Evolutionary conservation across 495 filamentous ascomycete genomes (phyloP).

Genomic region (Daldinia concentrica): DNA sequence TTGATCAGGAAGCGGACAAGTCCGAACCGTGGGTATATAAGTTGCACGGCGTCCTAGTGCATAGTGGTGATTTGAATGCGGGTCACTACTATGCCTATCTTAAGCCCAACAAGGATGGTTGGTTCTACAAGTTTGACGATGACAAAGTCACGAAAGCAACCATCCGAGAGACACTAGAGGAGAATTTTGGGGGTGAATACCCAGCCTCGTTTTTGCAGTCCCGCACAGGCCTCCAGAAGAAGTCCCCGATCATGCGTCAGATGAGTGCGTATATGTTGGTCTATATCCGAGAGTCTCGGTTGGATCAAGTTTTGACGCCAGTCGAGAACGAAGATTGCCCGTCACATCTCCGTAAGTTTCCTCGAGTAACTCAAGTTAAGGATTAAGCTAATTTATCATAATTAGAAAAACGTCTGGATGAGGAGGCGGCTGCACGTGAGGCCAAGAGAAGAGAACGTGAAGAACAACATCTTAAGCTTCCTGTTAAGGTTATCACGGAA

Average conservation of each 20-base stretch:
- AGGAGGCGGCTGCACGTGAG: slow-evolving; percentile 80
- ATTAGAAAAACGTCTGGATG: slow-evolving; percentile 73
- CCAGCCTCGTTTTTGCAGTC: slow-evolving; percentile 60
- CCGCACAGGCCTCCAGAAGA: slow-evolving; percentile 52
- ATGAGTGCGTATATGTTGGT: slow-evolving; percentile 97
- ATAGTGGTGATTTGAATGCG: slow-evolving; percentile 95
- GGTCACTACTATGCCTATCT: slow-evolving; percentile 99
- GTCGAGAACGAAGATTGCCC: slow-evolving; percentile 81
- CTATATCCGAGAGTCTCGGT: slow-evolving; percentile 86
- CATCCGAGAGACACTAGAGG: slow-evolving; percentile 89
- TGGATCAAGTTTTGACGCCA: slow-evolving; percentile 80
- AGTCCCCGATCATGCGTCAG: slow-evolving; percentile 61
- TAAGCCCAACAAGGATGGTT: slow-evolving; percentile 88
- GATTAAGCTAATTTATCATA: slow-evolving; percentile 44
- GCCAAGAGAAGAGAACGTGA: slow-evolving; percentile 84
- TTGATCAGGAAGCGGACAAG: slow-evolving; percentile 84
- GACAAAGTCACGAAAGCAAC: slow-evolving; percentile 94
- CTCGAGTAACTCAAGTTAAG: background rate
- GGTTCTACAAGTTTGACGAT: slow-evolving; percentile 98
- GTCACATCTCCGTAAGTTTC: slow-evolving; percentile 74
- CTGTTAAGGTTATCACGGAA: slow-evolving; percentile 80
- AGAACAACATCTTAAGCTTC: slow-evolving; percentile 91
- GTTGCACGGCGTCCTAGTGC: slow-evolving; percentile 93
- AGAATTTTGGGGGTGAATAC: slow-evolving; percentile 96
- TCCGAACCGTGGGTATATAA: slow-evolving; percentile 91